These are phyloP conservation scores for Backusella westeae DNA, from an alignment of 192 early-diverging fungal genomes.

Conservation along the genomic window DNA sequence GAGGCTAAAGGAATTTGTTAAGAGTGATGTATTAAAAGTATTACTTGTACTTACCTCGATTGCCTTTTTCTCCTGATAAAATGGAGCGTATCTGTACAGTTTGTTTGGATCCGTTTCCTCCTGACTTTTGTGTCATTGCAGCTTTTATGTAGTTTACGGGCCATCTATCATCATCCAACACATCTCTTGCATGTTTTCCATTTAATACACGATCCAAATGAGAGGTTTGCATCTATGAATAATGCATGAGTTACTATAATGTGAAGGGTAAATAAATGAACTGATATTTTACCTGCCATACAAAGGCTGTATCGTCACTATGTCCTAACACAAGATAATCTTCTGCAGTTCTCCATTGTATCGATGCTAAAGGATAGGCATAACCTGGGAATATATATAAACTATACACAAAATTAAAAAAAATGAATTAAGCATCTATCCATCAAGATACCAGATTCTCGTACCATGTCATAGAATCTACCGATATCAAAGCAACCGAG, in stretches of 20 bases:
- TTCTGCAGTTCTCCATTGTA: constrained; percentile 70
- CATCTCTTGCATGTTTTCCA: constrained; percentile 51
- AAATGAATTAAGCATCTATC: neutral
- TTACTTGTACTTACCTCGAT: neutral
- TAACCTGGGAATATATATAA: constrained; percentile 67
- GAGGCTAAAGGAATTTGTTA: neutral
- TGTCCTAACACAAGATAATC: constrained; percentile 65
- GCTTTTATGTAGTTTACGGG: constrained; percentile 40
- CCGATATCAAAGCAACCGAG: constrained; percentile 66
- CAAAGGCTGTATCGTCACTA: constrained; percentile 58
- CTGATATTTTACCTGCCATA: constrained; percentile 67
- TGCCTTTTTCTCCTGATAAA: constrained; percentile 19
- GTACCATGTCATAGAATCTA: constrained; percentile 74
- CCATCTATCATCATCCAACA: constrained; percentile 56
- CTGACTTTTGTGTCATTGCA: constrained; percentile 7
- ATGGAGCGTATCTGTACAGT: constrained; percentile 8
- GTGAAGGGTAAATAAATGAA: neutral
- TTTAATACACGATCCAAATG: constrained; percentile 68
- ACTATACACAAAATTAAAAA: constrained; percentile 2
- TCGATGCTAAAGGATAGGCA: constrained; percentile 40
- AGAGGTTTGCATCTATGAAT: constrained; percentile 63
- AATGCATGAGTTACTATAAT: neutral
- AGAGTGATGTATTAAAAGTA: neutral
- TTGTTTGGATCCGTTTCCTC: neutral
- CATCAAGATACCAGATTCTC: neutral